Percentiles rank a stretch among this genome's conserved stretches.
Conservation (phyloP, 352 stramenopile species). For the Hyaloperonospora brassicae region DNA sequence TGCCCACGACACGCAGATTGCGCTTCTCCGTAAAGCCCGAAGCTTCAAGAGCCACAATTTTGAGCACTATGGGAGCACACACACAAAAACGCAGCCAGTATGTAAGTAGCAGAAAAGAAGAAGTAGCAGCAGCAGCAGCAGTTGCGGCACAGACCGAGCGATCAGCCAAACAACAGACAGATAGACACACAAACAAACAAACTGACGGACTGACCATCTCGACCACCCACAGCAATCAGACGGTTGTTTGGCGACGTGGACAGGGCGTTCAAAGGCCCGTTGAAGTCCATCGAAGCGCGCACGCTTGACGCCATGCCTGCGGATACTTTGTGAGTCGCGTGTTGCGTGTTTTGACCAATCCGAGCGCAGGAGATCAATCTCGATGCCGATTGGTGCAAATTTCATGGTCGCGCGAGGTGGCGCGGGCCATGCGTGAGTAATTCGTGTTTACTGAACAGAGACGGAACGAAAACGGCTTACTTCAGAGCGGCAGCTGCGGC, state of each 20-base stretch:
- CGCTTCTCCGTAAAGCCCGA: slow-evolving; percentile 74
- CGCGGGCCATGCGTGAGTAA: too few species aligned
- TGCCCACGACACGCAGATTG: slow-evolving; percentile 70
- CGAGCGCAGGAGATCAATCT: slow-evolving; percentile 26
- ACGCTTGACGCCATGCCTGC: slow-evolving; percentile 37
- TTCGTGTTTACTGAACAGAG: neutral
- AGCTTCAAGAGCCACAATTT: slow-evolving; percentile 73
- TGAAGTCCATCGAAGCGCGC: slow-evolving; percentile 83
- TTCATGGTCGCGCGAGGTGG: too few species aligned
- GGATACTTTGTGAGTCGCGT: neutral
- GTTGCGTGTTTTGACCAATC: neutral
- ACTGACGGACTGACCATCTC: slow-evolving; percentile 43
- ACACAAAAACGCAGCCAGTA: neutral
- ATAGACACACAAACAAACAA: neutral
- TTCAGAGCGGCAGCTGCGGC: neutral
- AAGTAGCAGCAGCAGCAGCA: neutral
- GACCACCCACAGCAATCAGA: slow-evolving; percentile 73
- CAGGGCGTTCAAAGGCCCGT: slow-evolving; percentile 73
- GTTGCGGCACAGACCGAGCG: neutral
- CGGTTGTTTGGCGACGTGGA: slow-evolving; percentile 78
- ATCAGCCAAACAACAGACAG: slow-evolving; percentile 1
- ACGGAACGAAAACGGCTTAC: neutral
- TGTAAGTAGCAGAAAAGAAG: neutral
- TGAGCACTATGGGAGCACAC: slow-evolving; percentile 41
- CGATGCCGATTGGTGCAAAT: slow-evolving; percentile 15